These are phyloP conservation scores for Xylaria cubensis DNA, from an alignment of 495 filamentous ascomycete species.

Conservation along the genomic window DNA sequence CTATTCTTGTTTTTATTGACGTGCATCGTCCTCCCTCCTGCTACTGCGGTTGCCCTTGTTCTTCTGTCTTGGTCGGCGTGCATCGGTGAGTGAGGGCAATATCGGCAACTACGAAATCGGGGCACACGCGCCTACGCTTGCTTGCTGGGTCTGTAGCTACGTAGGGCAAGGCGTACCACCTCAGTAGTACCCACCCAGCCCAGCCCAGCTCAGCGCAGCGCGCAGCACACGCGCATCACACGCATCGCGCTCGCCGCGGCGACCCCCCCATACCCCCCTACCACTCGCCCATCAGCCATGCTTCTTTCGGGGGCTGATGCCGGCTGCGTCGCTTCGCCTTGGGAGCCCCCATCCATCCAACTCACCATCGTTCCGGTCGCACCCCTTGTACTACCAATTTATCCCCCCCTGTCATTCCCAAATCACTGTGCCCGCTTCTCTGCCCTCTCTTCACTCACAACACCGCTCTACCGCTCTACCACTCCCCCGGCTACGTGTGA, in stretches of 20 bases:
- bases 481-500: background rate
- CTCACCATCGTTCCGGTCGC: constrained; percentile 31
- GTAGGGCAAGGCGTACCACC: constrained; percentile 34
- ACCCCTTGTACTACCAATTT: constrained; percentile 33
- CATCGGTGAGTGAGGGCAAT: constrained; percentile 22
- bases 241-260: constrained; percentile 27
- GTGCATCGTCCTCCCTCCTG: background rate
- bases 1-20: constrained; percentile 5
- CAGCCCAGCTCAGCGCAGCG: constrained; percentile 29
- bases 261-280: background rate
- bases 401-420: constrained; percentile 34
- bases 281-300: constrained; percentile 8
- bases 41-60: background rate
- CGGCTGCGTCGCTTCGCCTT: constrained; percentile 42
- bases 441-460: background rate
- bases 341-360: constrained; percentile 33
- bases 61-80: constrained; percentile 15
- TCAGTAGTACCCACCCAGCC: constrained; percentile 21
- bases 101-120: constrained; percentile 10
- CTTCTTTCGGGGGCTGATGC: constrained; percentile 37
- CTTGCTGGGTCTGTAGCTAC: constrained; percentile 18
- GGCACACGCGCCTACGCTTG: constrained; percentile 20
- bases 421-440: constrained; percentile 21
- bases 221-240: constrained; percentile 31
- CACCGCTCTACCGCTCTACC: background rate